Conservation (phyloP, 371 early-diverging fungal species). For the Mucor racemosus region DNA sequence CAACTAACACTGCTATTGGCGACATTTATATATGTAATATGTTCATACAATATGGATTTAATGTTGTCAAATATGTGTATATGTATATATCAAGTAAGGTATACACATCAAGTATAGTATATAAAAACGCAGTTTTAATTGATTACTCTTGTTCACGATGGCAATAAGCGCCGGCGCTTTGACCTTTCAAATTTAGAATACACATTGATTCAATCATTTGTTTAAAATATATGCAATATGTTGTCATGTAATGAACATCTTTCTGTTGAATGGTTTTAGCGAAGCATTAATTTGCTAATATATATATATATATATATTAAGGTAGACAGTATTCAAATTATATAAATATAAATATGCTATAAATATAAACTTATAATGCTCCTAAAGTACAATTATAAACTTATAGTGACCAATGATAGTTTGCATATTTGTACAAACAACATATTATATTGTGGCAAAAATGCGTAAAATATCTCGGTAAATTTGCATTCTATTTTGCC, state of each 20-base stretch:
- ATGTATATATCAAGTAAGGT: neutral
- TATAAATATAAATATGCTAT: neutral
- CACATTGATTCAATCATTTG: neutral
- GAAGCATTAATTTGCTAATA: neutral
- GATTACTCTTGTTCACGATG: neutral
- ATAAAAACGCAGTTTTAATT: neutral
- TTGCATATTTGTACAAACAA: neutral
- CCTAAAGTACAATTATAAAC: neutral
- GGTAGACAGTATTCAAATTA: neutral
- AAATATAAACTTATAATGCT: neutral
- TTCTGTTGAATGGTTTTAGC: neutral
- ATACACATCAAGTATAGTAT: neutral
- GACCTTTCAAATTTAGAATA: constrained; percentile 3
- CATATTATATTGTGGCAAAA: neutral
- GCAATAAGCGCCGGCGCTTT: constrained; percentile 5
- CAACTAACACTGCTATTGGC: no score
- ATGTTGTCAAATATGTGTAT: no score
- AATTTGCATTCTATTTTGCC: neutral
- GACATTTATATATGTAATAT: neutral
- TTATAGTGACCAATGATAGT: neutral
- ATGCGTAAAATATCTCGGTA: neutral
- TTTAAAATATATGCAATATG: neutral
- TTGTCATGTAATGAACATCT: neutral
- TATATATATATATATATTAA: no score
- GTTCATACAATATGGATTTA: neutral